Evolutionary conservation across 495 filamentous ascomycete genomes (phyloP), one percentile per base, ranked within the genome.

Genomic region (Aspergillus conjunctus): DNA sequence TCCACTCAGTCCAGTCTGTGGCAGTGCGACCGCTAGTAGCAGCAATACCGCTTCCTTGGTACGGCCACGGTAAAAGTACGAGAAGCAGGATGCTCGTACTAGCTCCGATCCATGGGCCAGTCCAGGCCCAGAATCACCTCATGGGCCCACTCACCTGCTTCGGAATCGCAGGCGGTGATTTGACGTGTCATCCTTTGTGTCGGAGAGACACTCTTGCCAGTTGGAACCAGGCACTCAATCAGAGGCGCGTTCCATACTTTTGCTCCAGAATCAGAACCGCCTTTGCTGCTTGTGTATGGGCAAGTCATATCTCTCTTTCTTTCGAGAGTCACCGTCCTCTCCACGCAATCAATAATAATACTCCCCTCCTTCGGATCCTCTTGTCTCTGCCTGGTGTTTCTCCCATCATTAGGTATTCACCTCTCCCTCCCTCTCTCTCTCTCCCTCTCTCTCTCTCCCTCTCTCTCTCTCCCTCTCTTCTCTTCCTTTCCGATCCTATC

Each of bases 91-190:
- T 56, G 26, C 8, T n/a, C 18, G 51, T 14, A 56, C 37, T 44
- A 44, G 39, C 53, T 44, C 34, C 39, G 39, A 62, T 37, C 54
- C 52, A 60, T 64, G 56, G 63, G 48, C 63, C 59, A 62, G 63
- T 60, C 64, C 64, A 62, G 59, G 58, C 63, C 63, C 59, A 48
- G 56, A 22, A 71, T 66, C 64, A 63, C 60, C 66, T 66, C 62
- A 66, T 63, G n/a, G 63, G 48, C 43, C 61, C 61, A 59, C 61
- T 50, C 21, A 22, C n/a, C 21, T 54, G 30, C 32, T 56, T 55
- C 39, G 44, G 53, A 61, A 49, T 46, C 45, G 46, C 59, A 56
- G 52, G 50, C 56, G 39, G 20, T 58, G 60, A 66, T 66, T 66
- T 62, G 64, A 66, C 60, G 54, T 66, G 45, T 51, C 49, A 59